phyloP scores from a whole-genome alignment of 1,284 basidiomycete species.

The Tilletiopsis washingtonensis region DNA sequence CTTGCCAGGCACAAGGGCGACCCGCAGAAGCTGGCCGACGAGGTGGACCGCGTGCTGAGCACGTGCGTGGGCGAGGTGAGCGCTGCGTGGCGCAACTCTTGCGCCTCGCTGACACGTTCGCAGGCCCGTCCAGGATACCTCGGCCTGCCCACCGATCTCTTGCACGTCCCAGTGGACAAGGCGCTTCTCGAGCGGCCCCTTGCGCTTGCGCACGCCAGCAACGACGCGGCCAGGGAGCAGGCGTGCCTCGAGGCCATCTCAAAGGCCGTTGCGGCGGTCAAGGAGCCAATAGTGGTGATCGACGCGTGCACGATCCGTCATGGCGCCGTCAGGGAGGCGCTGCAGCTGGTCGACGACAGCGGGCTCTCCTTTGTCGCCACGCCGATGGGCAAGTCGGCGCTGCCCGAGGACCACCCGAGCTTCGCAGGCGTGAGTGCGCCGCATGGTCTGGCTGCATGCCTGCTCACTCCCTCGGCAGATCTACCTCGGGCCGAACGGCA shows the following conservation, averaged over 20 bases:
- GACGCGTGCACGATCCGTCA: slow-evolving; percentile 83
- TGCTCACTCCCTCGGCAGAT: too few relatives aligned
- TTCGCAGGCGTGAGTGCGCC: too few relatives aligned
- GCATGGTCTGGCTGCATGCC: too few relatives aligned
- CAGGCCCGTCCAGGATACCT: slow-evolving; percentile 82
- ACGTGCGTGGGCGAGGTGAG: slow-evolving; percentile 62
- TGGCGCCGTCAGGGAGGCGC: slow-evolving; percentile 61
- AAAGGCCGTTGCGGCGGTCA: slow-evolving; percentile 58
- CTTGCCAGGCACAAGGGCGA: slow-evolving; percentile 23
- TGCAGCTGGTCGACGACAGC: slow-evolving; percentile 63
- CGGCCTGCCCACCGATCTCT: slow-evolving; percentile 76
- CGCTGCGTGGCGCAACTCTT: too few relatives aligned
- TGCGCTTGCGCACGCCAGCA: slow-evolving; percentile 32
- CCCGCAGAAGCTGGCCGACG: slow-evolving; percentile 46
- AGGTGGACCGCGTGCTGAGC: slow-evolving; percentile 73
- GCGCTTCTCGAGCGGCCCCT: slow-evolving; percentile 59
- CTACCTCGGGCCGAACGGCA: too few relatives aligned
- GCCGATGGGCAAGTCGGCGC: slow-evolving; percentile 80
- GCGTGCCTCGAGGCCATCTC: slow-evolving; percentile 53
- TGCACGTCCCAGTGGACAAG: slow-evolving; percentile 62
- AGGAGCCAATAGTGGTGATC: slow-evolving; percentile 69
- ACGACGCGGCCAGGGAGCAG: slow-evolving; percentile 59
- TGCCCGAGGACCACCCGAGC: slow-evolving; percentile 70
- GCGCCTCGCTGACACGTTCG: too few relatives aligned
- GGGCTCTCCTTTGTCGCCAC: slow-evolving; percentile 53